Evolutionary conservation across 2,329 filamentous ascomycete genomes (phyloP).

Genomic region (Penicillium concentricum): DNA sequence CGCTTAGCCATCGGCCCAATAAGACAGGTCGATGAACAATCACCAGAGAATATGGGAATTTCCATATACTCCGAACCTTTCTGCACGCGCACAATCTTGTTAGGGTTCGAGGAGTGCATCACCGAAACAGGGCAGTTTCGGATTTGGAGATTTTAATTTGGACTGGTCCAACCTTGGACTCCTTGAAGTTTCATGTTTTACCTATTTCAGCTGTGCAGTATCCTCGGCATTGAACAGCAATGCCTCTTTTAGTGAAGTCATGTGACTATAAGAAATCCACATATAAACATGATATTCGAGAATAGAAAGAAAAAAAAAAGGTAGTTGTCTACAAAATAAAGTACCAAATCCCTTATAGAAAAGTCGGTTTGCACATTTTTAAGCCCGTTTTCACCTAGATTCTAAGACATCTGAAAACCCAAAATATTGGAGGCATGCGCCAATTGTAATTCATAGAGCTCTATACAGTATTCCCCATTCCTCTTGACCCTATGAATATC

Average conservation of each 20-base stretch:
- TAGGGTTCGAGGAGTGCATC: neutral
- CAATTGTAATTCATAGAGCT: too few relatives aligned
- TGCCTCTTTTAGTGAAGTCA: constrained; percentile 2
- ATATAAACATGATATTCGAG: neutral
- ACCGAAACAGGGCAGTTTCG: constrained; percentile 6
- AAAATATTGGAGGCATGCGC: too few relatives aligned
- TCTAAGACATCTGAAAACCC: too few relatives aligned
- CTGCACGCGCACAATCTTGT: neutral
- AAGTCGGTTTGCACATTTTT: too few relatives aligned
- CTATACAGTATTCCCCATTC: neutral
- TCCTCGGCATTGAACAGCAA: neutral
- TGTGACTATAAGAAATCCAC: neutral
- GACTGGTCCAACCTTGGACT: constrained; percentile 1
- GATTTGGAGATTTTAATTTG: neutral
- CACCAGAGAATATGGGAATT: neutral
- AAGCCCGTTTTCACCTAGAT: too few relatives aligned
- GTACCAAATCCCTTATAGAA: neutral
- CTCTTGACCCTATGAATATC: neutral
- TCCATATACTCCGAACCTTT: neutral
- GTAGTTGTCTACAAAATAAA: neutral
- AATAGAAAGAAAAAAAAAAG: neutral
- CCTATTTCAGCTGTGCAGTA: neutral
- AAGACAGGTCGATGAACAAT: neutral
- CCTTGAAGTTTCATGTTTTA: neutral
- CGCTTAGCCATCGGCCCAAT: constrained; percentile 9